Conservation (phyloP, 306 rosid species). For the Gastrolobium bilobum region DNA sequence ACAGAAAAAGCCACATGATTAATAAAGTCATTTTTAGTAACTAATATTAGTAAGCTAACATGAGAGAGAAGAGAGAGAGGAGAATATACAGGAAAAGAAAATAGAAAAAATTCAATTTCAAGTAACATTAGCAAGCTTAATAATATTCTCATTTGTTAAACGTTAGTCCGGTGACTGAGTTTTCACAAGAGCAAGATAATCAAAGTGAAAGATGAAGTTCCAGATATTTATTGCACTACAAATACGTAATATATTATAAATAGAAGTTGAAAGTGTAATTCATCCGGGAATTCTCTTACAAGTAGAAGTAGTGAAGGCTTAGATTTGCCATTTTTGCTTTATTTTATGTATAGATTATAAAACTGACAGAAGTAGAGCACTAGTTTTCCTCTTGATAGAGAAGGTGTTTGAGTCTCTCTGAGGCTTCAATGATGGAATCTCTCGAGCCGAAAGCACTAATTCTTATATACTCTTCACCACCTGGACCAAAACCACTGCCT, state of each 20-base stretch:
- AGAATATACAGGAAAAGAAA: conserved; percentile 7
- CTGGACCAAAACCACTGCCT: conserved; percentile 77
- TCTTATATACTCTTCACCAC: conserved; percentile 70
- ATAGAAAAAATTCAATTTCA: neutral
- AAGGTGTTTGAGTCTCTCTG: conserved; percentile 58
- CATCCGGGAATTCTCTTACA: conserved; percentile 8
- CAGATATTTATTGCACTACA: conserved; percentile 27
- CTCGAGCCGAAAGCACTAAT: conserved; percentile 66
- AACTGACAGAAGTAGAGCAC: conserved; percentile 26
- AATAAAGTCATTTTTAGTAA: neutral
- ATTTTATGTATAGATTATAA: conserved; percentile 40
- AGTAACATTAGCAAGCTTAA: conserved; percentile 26
- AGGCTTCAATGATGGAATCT: conserved; percentile 67
- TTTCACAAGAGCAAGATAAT: conserved; percentile 5
- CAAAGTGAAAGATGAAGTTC: conserved; percentile 32
- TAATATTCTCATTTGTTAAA: conserved; percentile 16
- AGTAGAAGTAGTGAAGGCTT: conserved; percentile 23
- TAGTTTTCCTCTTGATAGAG: conserved; percentile 36
- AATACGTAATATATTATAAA: conserved; percentile 8
- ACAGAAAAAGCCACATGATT: neutral
- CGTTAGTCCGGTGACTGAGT: conserved; percentile 1
- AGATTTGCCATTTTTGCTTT: conserved; percentile 33
- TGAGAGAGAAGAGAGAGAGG: neutral
- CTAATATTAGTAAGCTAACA: neutral
- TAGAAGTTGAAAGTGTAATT: conserved; percentile 33